These are phyloP conservation scores for Suhomyces terraborum DNA, from an alignment of 1,139 yeast genomes.

Conservation along the genomic window DNA sequence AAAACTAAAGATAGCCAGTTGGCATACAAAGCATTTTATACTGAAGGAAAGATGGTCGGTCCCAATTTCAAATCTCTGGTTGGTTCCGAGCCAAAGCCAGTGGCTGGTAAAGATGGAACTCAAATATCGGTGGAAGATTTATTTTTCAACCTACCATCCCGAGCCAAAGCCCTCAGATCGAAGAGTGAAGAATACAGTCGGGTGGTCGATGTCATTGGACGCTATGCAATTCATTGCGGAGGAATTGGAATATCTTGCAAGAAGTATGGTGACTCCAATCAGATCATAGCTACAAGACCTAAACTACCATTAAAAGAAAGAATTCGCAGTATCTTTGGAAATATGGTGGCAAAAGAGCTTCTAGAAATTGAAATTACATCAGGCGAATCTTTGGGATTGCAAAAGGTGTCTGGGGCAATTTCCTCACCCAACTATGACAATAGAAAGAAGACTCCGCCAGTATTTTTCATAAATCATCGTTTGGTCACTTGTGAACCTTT, in stretches of 20 bases:
- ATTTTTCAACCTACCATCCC: conserved; percentile 84
- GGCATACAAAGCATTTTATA: conserved; percentile 69
- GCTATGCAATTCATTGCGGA: conserved; percentile 75
- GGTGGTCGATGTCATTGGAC: conserved; percentile 79
- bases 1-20: conserved; percentile 60
- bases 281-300: conserved; percentile 56
- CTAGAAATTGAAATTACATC: conserved; percentile 40
- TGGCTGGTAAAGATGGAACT: conserved; percentile 89
- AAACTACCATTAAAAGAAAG: conserved; percentile 57
- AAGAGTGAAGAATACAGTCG: conserved; percentile 74
- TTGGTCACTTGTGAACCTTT: conserved; percentile 82
- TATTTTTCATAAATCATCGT: conserved; percentile 83
- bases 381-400: conserved; percentile 42
- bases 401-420: conserved; percentile 57
- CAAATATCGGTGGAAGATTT: conserved; percentile 83
- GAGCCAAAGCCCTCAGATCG: conserved; percentile 66
- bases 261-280: conserved; percentile 67
- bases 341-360: conserved; percentile 66
- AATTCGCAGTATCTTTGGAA: conserved; percentile 73
- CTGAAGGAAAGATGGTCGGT: conserved; percentile 60
- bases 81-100: conserved; percentile 58
- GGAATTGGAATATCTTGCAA: conserved; percentile 79
- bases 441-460: conserved; percentile 66
- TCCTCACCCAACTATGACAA: conserved; percentile 73
- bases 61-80: conserved; percentile 32